phyloP scores from a whole-genome alignment of 2,329 filamentous ascomycete species.

The Cytospora mali region DNA sequence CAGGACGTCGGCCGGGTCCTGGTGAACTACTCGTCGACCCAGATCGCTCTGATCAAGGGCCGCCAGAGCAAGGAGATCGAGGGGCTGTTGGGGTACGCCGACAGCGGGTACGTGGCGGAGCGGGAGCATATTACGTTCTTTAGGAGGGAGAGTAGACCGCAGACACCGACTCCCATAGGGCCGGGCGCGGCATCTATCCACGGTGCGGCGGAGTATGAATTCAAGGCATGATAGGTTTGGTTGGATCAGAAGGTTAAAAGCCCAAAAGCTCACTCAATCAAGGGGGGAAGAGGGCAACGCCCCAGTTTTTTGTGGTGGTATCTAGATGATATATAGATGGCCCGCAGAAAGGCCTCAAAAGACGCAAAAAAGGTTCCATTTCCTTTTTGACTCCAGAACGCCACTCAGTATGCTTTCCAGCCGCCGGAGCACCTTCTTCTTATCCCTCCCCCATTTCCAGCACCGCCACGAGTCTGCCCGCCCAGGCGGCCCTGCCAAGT shows the following conservation, averaged over 20 bases:
- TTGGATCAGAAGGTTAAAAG: neutral
- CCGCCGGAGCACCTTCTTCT: neutral
- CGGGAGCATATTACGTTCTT: constrained; percentile 86
- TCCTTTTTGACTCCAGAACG: constrained; percentile 30
- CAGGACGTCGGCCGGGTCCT: constrained; percentile 84
- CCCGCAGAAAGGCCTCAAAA: neutral
- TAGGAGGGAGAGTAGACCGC: constrained; percentile 54
- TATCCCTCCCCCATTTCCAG: neutral
- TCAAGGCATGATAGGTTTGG: constrained; percentile 13
- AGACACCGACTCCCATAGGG: constrained; percentile 46
- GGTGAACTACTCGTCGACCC: constrained; percentile 87
- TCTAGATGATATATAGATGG: constrained; percentile 16
- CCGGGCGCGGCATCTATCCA: constrained; percentile 26
- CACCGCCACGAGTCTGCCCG: neutral
- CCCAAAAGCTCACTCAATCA: too few species aligned
- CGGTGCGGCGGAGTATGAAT: constrained; percentile 33
- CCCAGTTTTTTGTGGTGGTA: constrained; percentile 7
- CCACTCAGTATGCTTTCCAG: constrained; percentile 30
- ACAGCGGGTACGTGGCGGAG: constrained; percentile 91
- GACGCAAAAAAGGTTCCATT: neutral
- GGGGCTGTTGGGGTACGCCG: constrained; percentile 81
- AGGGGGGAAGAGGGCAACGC: neutral
- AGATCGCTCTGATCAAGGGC: constrained; percentile 84
- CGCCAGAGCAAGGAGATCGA: constrained; percentile 81
- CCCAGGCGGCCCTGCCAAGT: neutral